A percentile compares a stretch with the other conserved stretches of the same genome.
These are phyloP conservation scores for Cladorrhinum sp. DNA, from an alignment of 2,329 filamentous ascomycete genomes.

Conservation along the genomic window DNA sequence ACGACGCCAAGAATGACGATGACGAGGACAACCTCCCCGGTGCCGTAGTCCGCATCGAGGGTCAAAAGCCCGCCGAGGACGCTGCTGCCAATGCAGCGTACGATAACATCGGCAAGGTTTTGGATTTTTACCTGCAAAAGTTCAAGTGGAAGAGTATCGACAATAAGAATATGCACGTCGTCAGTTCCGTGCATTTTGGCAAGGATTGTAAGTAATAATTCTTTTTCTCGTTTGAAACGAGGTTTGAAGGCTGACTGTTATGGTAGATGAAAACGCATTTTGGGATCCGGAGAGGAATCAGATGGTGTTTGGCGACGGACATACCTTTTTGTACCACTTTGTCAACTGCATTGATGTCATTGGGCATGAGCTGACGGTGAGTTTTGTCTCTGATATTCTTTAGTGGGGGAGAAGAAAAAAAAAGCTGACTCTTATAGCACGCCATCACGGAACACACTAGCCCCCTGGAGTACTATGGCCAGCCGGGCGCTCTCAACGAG, in stretches of 20 bases:
- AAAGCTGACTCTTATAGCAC: constrained; percentile 32
- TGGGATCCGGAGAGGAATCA: constrained; percentile 49
- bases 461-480: constrained; percentile 48
- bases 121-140: constrained; percentile 48
- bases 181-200: constrained; percentile 53
- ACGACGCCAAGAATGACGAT: constrained; percentile 40
- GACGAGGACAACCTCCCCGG: constrained; percentile 42
- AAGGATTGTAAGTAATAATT: constrained; percentile 34
- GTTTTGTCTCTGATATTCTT: constrained; percentile 4
- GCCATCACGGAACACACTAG: constrained; percentile 51
- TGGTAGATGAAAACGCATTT: constrained; percentile 48
- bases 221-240: not conserved
- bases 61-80: constrained; percentile 40
- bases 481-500: constrained; percentile 56
- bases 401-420: no score
- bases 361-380: constrained; percentile 51
- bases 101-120: constrained; percentile 48
- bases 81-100: constrained; percentile 47
- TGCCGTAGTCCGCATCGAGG: constrained; percentile 41
- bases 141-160: constrained; percentile 53
- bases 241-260: not conserved
- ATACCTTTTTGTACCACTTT: constrained; percentile 51
- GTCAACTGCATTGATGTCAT: constrained; percentile 54
- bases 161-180: constrained; percentile 47
- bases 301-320: constrained; percentile 57